Base-by-base conservation (phyloP, 23 red algal genomes). In the Gracilariopsis chorda region DNA sequence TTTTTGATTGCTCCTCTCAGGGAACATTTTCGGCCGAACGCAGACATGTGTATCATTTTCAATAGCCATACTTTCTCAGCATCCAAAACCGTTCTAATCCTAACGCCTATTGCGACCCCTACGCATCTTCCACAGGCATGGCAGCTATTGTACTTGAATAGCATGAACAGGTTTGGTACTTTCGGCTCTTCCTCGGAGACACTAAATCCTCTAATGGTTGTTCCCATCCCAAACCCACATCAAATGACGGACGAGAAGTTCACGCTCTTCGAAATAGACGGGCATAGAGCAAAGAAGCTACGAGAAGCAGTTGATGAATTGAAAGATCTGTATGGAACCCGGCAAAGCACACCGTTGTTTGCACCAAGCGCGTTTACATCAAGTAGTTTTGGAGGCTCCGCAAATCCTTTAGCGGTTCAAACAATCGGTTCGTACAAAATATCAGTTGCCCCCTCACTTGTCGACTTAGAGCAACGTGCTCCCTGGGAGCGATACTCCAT, bases 41-140 rank as follows among this genome's bases (percentile, higher is more conserved):
- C n/a, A n/a, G n/a, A n/a, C n/a, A 65, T 65, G 60, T 65, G 60
- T 34, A 12, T 65, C 24, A 65, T 65, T 33, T 65, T 65, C 60
- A 65, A 25, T 33, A 65, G 37, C 16, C 60, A 65, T 3, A 33
- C 60, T 25, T 34, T 35, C 24, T 65, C 60, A 12, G 60, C 60
- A 4, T 65, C 60, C 60, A 14, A 65, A 12, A 65, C 60, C 32
- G 24, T 65, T 65, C 60, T 65, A 35, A 33, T 65, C 4, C 60
- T 65, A 12, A 65, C 60, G 13, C 60, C 60, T 14, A 25, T 65
- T 34, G 21, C 60, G 4, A 65, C 60, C 14, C 60, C 60, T 9
- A 16, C 24, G 7, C 60, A 65, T 33, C 60, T 65, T 33, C 60
- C 60, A 33, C 60, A 65, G 37, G 24, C n/a, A 34, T 65, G 60